Evolutionary conservation across 805 yeast species (phyloP).

Genomic region (Wickerhamiella domercqiae): DNA sequence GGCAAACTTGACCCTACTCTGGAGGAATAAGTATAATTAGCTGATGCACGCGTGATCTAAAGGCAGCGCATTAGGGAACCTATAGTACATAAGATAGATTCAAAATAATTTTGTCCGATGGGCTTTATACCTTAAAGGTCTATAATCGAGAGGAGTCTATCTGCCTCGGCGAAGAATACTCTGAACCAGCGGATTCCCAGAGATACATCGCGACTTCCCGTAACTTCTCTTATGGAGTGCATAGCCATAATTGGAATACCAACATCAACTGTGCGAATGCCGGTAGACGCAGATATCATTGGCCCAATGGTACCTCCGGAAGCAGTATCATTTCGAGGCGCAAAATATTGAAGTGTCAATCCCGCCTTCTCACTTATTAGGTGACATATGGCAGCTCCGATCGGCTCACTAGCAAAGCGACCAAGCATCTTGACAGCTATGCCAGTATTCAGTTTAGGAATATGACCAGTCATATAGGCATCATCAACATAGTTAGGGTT

Average conservation of each 20-base stretch:
- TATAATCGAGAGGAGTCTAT: background rate
- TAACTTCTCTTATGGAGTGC: slow-evolving; percentile 75
- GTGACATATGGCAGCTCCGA: slow-evolving; percentile 54
- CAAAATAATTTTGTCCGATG: background rate
- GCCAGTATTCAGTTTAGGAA: slow-evolving; percentile 66
- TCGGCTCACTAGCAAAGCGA: slow-evolving; percentile 68
- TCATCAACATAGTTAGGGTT: slow-evolving; percentile 49
- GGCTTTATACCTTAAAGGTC: background rate
- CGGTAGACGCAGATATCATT: slow-evolving; percentile 26
- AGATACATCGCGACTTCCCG: slow-evolving; percentile 61
- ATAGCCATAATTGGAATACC: slow-evolving; percentile 75
- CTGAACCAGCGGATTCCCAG: slow-evolving; percentile 53
- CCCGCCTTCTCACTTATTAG: slow-evolving; percentile 49
- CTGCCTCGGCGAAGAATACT: slow-evolving; percentile 37
- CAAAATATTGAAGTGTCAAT: slow-evolving; percentile 61
- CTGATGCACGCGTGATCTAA: too few species aligned
- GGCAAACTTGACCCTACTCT: background rate
- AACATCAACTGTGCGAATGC: slow-evolving; percentile 40
- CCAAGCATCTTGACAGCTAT: slow-evolving; percentile 67
- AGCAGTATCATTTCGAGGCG: slow-evolving; percentile 66
- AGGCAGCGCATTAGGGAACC: too few species aligned
- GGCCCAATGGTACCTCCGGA: slow-evolving; percentile 85
- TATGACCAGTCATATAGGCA: slow-evolving; percentile 58
- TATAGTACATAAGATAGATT: too few species aligned
- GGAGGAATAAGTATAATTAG: background rate